Conservation (phyloP, 768 basidiomycete species). For the Lactifluus pinguis region DNA sequence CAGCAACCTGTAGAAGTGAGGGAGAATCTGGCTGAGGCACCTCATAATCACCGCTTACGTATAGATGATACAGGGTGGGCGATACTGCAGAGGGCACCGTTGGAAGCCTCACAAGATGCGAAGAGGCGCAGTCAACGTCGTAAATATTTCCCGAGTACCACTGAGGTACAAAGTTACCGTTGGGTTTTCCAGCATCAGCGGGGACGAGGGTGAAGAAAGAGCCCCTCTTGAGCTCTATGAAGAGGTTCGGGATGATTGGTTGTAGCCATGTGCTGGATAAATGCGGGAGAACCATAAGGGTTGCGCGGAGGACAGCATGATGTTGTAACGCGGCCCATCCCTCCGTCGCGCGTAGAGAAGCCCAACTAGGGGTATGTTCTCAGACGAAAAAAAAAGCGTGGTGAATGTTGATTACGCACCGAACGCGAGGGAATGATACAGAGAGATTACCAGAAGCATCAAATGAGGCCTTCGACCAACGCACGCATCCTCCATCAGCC, state of each 20-base stretch:
- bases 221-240: conserved; percentile 56
- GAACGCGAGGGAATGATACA: conserved; percentile 57
- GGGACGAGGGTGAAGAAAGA: conserved; percentile 71
- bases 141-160: conserved; percentile 93
- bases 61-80: conserved; percentile 54
- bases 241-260: conserved; percentile 35
- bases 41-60: conserved; percentile 81
- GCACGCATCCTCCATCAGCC: conserved; percentile 50
- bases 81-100: conserved; percentile 30
- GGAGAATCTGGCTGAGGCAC: conserved; percentile 26
- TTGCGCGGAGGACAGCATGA: conserved; percentile 58
- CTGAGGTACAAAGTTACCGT: conserved; percentile 28
- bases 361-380: conserved; percentile 44
- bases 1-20: not conserved
- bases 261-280: not conserved
- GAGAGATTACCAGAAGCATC: conserved; percentile 39
- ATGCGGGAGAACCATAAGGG: conserved; percentile 49
- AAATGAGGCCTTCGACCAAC: conserved; percentile 43
- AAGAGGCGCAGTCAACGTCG: conserved; percentile 43
- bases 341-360: conserved; percentile 59
- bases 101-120: conserved; percentile 44
- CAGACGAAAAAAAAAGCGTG: not conserved
- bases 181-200: conserved; percentile 14
- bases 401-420: conserved; percentile 28
- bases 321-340: conserved; percentile 88